A percentile compares a stretch with the other conserved stretches of the same genome.
Evolutionary conservation across 805 yeast species (phyloP).

Genomic region (Brettanomyces bruxellensis): DNA sequence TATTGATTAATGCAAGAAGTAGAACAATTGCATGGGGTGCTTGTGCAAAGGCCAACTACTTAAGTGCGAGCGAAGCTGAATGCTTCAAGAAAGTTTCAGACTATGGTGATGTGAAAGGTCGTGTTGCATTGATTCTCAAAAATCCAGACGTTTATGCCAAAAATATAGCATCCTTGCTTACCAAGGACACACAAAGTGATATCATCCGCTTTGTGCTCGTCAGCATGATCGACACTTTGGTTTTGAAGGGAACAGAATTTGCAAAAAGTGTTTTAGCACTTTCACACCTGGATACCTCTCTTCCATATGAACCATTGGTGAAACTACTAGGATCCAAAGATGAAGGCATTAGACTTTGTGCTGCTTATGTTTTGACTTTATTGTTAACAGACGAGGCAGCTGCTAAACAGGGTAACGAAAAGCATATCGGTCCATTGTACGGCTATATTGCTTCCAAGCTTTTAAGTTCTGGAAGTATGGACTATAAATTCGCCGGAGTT

Average conservation of each 20-base stretch:
- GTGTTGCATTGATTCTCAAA: slow-evolving; percentile 30
- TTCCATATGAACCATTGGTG: slow-evolving; percentile 46
- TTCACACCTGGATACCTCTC: slow-evolving; percentile 30
- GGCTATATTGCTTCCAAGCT: slow-evolving; percentile 24
- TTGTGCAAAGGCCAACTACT: slow-evolving; percentile 61
- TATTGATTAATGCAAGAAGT: slow-evolving; percentile 59
- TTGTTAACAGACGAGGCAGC: slow-evolving; percentile 29
- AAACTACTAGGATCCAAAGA: slow-evolving; percentile 47
- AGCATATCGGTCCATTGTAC: slow-evolving; percentile 30
- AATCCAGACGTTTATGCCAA: slow-evolving; percentile 45
- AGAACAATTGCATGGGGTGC: slow-evolving; percentile 92
- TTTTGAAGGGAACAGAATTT: slow-evolving; percentile 21
- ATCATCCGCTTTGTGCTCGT: slow-evolving; percentile 58
- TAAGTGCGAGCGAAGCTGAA: slow-evolving; percentile 59
- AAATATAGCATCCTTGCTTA: slow-evolving; percentile 45
- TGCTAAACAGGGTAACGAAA: slow-evolving; percentile 18
- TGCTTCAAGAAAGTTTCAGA: slow-evolving; percentile 27
- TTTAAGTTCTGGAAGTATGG: slow-evolving; percentile 29
- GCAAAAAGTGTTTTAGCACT: slow-evolving; percentile 29
- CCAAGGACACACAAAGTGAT: slow-evolving; percentile 48
- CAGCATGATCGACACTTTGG: slow-evolving; percentile 47
- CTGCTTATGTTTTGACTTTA: slow-evolving; percentile 44
- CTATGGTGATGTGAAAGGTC: slow-evolving; percentile 29
- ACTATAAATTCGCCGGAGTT: slow-evolving; percentile 50
- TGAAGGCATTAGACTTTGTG: slow-evolving; percentile 44